Evolutionary conservation across 768 basidiomycete species (phyloP).

Genomic region (Boletus subcaerulescens): DNA sequence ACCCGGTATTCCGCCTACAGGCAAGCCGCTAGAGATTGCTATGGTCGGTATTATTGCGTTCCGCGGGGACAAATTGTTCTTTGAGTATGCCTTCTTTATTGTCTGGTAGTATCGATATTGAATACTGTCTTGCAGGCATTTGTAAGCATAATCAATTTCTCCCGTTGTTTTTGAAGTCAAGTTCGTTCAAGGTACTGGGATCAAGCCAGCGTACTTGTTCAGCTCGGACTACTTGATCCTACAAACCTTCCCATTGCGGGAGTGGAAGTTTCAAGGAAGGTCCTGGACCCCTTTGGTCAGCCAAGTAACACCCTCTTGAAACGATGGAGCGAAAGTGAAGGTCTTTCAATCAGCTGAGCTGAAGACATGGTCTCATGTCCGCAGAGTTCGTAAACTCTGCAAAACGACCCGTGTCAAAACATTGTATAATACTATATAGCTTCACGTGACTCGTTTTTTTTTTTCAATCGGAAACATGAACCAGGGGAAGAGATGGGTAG

Average conservation of each 20-base stretch:
- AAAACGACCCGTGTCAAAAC: too few species aligned
- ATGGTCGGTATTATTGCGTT: slow-evolving; percentile 46
- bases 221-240: slow-evolving; percentile 38
- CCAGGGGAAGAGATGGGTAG: too few species aligned
- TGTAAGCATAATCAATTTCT: slow-evolving; percentile 8
- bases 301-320: slow-evolving; percentile 39
- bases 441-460: too few species aligned
- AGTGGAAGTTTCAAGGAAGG: slow-evolving; percentile 39
- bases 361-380: background rate
- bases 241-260: slow-evolving; percentile 36
- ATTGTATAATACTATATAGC: too few species aligned
- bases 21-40: slow-evolving; percentile 39
- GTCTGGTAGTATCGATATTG: background rate
- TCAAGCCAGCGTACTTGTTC: slow-evolving; percentile 45
- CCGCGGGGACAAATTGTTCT: slow-evolving; percentile 47
- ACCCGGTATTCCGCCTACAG: slow-evolving; percentile 36
- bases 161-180: background rate
- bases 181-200: slow-evolving; percentile 41
- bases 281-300: slow-evolving; percentile 39
- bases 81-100: slow-evolving; percentile 34
- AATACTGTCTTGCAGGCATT: slow-evolving; percentile 8
- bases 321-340: slow-evolving; percentile 38
- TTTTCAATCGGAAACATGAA: too few species aligned
- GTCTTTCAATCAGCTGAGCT: slow-evolving; percentile 28
- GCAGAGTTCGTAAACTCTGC: background rate